Evolutionary conservation across 108 stramenopile species (phyloP).

Genomic region (Cyclostephanos invisitatus): DNA sequence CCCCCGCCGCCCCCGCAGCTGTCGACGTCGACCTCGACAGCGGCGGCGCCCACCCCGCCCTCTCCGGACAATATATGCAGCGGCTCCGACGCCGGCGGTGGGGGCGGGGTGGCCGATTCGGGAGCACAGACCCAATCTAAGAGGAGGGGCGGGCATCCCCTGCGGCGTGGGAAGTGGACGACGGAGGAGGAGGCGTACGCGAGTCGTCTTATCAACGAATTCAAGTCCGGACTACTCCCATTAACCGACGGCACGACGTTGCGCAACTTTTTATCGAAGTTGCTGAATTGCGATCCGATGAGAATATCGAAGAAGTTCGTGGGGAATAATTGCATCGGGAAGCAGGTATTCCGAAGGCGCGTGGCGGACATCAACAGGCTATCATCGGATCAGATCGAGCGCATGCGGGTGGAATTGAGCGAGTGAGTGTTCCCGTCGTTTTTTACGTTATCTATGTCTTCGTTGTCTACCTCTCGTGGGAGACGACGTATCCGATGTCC

Average conservation of each 20-base stretch:
- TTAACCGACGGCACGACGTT: constrained; percentile 96
- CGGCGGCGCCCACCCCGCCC: background rate
- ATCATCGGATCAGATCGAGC: constrained; percentile 89
- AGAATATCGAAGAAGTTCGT: constrained; percentile 99
- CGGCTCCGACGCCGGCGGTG: constrained; percentile 2
- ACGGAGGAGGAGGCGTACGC: constrained; percentile 96
- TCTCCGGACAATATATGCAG: background rate
- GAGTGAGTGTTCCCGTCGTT: constrained; percentile 43
- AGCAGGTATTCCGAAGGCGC: constrained; percentile 93
- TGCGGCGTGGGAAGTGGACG: constrained; percentile 90
- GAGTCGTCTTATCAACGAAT: constrained; percentile 89
- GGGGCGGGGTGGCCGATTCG: background rate
- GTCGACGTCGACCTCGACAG: background rate
- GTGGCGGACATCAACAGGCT: constrained; percentile 92
- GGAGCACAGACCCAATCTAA: constrained; percentile 11
- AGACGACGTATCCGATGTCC: background rate
- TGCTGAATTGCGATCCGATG: constrained; percentile 99
- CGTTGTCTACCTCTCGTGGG: too few relatives aligned
- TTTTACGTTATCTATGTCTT: background rate
- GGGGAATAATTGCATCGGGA: constrained; percentile 96
- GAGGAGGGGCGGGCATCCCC: constrained; percentile 34
- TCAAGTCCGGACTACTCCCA: constrained; percentile 91
- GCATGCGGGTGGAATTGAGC: constrained; percentile 81
- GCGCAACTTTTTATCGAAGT: constrained; percentile 91
- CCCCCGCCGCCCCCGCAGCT: background rate